Percentiles rank a stretch among this genome's conserved stretches.
These are phyloP conservation scores for Neocatenulostroma microsporum DNA, from an alignment of 2,329 filamentous ascomycete genomes.

Conservation along the genomic window DNA sequence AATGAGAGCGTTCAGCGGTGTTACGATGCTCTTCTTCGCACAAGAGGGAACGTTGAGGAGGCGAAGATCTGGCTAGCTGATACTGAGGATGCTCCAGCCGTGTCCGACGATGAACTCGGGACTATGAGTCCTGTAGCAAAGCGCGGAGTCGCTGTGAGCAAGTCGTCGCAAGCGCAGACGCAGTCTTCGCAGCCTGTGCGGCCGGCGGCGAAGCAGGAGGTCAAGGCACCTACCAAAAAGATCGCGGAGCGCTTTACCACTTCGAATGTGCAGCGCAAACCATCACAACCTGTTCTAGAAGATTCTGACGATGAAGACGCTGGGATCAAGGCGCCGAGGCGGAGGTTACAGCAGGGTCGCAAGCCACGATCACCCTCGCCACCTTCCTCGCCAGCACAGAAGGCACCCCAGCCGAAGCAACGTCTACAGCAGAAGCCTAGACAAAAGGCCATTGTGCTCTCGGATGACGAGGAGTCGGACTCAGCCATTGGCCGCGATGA, in stretches of 20 bases:
- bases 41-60: slow-evolving; percentile 48
- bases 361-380: slow-evolving; percentile 33
- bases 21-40: slow-evolving; percentile 43
- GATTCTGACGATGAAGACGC: slow-evolving; percentile 19
- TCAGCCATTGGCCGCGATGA: slow-evolving; percentile 10
- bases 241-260: slow-evolving; percentile 41
- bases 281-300: slow-evolving; percentile 14
- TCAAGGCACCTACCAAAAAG: slow-evolving; percentile 47
- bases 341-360: slow-evolving; percentile 43
- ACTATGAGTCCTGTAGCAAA: slow-evolving; percentile 17
- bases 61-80: slow-evolving; percentile 43
- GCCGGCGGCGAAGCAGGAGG: slow-evolving; percentile 46
- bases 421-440: slow-evolving; percentile 12
- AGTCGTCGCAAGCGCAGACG: slow-evolving; percentile 9
- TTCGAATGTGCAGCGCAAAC: slow-evolving; percentile 13
- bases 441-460: slow-evolving; percentile 22
- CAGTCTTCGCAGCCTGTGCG: slow-evolving; percentile 23
- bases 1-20: slow-evolving; percentile 40
- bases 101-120: slow-evolving; percentile 20
- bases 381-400: slow-evolving; percentile 21
- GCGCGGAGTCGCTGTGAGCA: slow-evolving; percentile 21
- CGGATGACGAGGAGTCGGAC: slow-evolving; percentile 31
- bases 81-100: slow-evolving; percentile 27
- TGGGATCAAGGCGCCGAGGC: slow-evolving; percentile 21
- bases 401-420: slow-evolving; percentile 10